Percentiles rank a stretch among this genome's conserved stretches.
Conservation (phyloP, 345 rosid genomes). For the Brassica napus region DNA sequence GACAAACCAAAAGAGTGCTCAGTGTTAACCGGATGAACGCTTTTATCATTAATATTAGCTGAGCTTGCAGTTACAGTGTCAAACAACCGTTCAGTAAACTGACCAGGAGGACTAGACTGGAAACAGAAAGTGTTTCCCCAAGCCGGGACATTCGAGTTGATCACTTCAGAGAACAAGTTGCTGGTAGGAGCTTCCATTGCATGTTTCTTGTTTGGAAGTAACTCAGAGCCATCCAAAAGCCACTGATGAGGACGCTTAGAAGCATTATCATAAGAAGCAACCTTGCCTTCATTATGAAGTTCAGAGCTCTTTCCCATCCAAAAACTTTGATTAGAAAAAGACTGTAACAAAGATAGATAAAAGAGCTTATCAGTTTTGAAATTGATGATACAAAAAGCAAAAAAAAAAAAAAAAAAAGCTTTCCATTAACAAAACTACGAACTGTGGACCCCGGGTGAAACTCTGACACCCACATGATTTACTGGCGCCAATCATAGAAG, state of each 20-base stretch:
- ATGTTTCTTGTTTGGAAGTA: constrained; percentile 66
- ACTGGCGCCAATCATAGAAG: not conserved
- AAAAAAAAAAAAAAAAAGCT: too few species aligned
- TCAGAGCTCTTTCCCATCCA: constrained; percentile 58
- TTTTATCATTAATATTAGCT: constrained; percentile 43
- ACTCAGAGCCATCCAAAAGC: constrained; percentile 55
- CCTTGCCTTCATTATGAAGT: constrained; percentile 47
- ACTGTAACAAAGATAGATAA: not conserved
- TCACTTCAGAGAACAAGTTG: constrained; percentile 36
- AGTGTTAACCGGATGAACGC: constrained; percentile 5
- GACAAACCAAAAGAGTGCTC: constrained; percentile 42
- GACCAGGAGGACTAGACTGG: constrained; percentile 52
- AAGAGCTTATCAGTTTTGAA: too few species aligned
- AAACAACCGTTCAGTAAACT: constrained; percentile 52
- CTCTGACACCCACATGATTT: not conserved
- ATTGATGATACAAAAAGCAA: too few species aligned
- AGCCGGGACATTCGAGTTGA: constrained; percentile 40
- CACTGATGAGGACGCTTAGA: constrained; percentile 65
- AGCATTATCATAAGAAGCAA: constrained; percentile 44
- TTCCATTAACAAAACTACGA: not conserved
- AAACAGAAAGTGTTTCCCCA: constrained; percentile 60
- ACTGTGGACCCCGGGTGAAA: constrained; percentile 9
- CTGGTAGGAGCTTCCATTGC: constrained; percentile 41
- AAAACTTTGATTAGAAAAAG: constrained; percentile 18
- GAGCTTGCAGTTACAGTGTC: constrained; percentile 52